phyloP scores from a whole-genome alignment of 2,329 filamentous ascomycete genomes.

The Pseudodiploospora longispora region DNA sequence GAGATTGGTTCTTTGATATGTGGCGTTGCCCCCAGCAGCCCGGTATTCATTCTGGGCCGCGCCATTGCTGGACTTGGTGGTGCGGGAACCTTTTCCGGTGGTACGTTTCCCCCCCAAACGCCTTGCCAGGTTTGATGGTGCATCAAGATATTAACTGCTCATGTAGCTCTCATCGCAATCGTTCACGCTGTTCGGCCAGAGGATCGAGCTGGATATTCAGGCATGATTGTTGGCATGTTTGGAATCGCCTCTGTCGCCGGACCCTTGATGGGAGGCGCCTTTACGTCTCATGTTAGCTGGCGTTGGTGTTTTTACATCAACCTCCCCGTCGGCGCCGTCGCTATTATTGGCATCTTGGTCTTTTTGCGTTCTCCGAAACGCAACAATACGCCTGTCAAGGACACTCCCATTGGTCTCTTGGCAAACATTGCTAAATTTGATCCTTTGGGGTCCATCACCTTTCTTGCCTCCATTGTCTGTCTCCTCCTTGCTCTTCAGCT shows the following conservation, averaged over 20 bases:
- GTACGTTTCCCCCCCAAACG: no score
- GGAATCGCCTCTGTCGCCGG: conserved; percentile 28
- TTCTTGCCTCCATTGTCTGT: conserved; percentile 28
- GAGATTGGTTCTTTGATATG: conserved; percentile 17
- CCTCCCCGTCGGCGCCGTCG: conserved; percentile 4
- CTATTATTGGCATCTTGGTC: background rate
- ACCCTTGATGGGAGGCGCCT: conserved; percentile 19
- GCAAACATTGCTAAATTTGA: conserved; percentile 5
- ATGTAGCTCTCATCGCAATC: conserved; percentile 6
- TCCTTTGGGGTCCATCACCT: conserved; percentile 12
- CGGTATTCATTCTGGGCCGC: conserved; percentile 28
- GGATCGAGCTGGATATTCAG: no score
- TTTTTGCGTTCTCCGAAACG: background rate
- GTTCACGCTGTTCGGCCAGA: conserved; percentile 1
- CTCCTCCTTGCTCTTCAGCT: conserved; percentile 38
- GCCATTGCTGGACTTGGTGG: conserved; percentile 28
- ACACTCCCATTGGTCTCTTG: no score
- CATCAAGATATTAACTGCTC: conserved; percentile 10
- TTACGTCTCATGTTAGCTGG: conserved; percentile 23
- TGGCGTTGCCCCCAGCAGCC: conserved; percentile 18
- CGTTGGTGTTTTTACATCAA: conserved; percentile 19
- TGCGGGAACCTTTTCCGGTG: conserved; percentile 27
- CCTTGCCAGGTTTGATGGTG: no score
- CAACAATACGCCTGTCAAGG: no score
- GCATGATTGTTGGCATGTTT: conserved; percentile 21